Conservation (phyloP, 371 early-diverging fungal species). For the Mortierella sp. region DNA sequence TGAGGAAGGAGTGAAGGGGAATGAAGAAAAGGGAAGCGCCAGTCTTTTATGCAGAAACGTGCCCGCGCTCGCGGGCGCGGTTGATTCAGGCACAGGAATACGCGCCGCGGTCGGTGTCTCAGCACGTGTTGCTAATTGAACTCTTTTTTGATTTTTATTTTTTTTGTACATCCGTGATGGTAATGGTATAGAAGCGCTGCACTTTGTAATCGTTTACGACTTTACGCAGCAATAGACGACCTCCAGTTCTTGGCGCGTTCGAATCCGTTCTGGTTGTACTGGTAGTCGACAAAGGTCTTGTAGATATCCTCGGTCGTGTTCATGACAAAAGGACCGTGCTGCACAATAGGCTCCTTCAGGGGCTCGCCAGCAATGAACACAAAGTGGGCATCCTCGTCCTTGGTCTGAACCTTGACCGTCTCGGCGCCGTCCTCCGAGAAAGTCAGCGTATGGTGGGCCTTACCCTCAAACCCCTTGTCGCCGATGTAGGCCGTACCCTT, state of each 20-base stretch:
- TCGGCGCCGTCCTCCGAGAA: conserved; percentile 62
- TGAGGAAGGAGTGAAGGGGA: background rate
- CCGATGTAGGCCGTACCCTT: conserved; percentile 69
- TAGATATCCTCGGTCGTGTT: conserved; percentile 66
- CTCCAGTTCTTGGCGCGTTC: conserved; percentile 57
- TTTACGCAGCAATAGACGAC: conserved; percentile 44
- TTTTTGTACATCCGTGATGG: background rate
- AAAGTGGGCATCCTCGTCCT: conserved; percentile 68
- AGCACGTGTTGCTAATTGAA: background rate
- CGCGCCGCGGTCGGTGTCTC: background rate
- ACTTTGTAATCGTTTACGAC: background rate
- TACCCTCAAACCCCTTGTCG: conserved; percentile 59
- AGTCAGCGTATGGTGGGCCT: conserved; percentile 69
- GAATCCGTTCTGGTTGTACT: conserved; percentile 59
- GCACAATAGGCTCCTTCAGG: conserved; percentile 61
- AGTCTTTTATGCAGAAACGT: background rate
- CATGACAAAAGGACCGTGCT: conserved; percentile 77
- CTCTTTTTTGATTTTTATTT: background rate
- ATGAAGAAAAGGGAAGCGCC: background rate
- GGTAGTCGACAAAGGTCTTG: conserved; percentile 65
- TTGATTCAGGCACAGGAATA: background rate
- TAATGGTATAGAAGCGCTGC: background rate
- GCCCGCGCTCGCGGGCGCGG: background rate
- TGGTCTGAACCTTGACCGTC: conserved; percentile 60
- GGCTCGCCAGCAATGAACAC: conserved; percentile 74